These are phyloP conservation scores for Calendula officinalis DNA, from an alignment of 129 eudicot genomes.

Conservation along the genomic window DNA sequence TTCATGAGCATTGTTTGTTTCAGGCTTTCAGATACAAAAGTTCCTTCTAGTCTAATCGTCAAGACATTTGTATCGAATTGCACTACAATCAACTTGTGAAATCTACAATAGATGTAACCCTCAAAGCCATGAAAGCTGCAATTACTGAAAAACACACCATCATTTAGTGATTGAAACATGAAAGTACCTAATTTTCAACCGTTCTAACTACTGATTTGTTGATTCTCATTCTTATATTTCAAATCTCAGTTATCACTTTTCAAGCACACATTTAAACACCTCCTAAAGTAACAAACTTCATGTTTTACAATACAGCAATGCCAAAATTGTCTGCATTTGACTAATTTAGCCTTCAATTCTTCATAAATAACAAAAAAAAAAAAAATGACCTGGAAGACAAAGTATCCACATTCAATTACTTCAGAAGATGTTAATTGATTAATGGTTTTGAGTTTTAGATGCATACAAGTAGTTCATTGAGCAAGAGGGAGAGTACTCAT, in stretches of 20 bases:
- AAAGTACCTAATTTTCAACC: background rate
- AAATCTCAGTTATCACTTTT: background rate
- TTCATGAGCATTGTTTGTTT: conserved; percentile 35
- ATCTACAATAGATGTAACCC: conserved; percentile 21
- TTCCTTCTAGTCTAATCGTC: conserved; percentile 3
- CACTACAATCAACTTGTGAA: conserved; percentile 24
- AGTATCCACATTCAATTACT: background rate
- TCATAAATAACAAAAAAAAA: background rate
- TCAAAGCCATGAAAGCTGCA: conserved; percentile 30
- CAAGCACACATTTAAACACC: background rate
- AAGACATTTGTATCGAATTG: conserved; percentile 13
- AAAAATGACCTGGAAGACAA: background rate
- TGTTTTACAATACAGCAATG: conserved; percentile 8
- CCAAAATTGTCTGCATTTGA: background rate
- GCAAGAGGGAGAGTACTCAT: background rate
- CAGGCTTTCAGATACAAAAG: conserved; percentile 15
- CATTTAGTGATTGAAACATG: background rate
- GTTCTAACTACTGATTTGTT: background rate
- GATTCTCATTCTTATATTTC: background rate
- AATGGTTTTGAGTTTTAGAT: conserved; percentile 2
- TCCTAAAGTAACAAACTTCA: conserved; percentile 1
- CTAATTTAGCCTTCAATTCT: conserved; percentile 1
- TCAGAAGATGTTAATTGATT: background rate
- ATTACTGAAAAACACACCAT: background rate
- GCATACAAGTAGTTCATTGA: conserved; percentile 3